Evolutionary conservation across 306 rosid species (phyloP).

Genomic region (Acacia acuminata): DNA sequence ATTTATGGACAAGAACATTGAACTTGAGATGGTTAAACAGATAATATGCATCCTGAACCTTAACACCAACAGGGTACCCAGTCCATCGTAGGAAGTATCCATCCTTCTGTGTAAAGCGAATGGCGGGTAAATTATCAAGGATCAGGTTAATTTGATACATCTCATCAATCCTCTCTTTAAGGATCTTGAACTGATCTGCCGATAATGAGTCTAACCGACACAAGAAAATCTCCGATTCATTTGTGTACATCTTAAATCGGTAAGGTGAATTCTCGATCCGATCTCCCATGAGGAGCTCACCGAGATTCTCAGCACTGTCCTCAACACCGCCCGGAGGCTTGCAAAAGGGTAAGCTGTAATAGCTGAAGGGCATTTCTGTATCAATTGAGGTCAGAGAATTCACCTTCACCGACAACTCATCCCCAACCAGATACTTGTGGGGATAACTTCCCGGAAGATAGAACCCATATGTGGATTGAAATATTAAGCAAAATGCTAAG

Average conservation of each 20-base stretch:
- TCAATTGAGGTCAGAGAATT: constrained; percentile 80
- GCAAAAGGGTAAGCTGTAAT: constrained; percentile 78
- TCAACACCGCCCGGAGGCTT: constrained; percentile 58
- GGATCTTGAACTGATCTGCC: constrained; percentile 52
- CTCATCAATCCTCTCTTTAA: constrained; percentile 71
- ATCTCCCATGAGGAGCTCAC: constrained; percentile 81
- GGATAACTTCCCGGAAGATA: constrained; percentile 81
- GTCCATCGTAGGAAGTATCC: constrained; percentile 67
- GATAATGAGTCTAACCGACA: constrained; percentile 49
- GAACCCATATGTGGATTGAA: constrained; percentile 53
- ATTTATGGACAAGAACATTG: constrained; percentile 64
- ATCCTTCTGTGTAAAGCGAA: constrained; percentile 68
- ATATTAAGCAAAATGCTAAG: constrained; percentile 42
- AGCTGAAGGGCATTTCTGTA: constrained; percentile 74
- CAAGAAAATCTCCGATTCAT: constrained; percentile 58
- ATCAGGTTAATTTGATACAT: constrained; percentile 81
- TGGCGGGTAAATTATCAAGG: constrained; percentile 59
- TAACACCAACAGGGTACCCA: constrained; percentile 69
- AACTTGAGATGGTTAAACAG: constrained; percentile 71
- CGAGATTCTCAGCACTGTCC: constrained; percentile 80
- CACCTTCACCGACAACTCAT: constrained; percentile 59
- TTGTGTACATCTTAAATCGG: constrained; percentile 52
- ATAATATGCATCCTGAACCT: constrained; percentile 56
- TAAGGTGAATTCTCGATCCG: constrained; percentile 81
- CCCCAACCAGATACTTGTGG: constrained; percentile 49